Base-by-base conservation (phyloP, 2,329 filamentous ascomycete genomes). In the Alternaria brassicicola region DNA sequence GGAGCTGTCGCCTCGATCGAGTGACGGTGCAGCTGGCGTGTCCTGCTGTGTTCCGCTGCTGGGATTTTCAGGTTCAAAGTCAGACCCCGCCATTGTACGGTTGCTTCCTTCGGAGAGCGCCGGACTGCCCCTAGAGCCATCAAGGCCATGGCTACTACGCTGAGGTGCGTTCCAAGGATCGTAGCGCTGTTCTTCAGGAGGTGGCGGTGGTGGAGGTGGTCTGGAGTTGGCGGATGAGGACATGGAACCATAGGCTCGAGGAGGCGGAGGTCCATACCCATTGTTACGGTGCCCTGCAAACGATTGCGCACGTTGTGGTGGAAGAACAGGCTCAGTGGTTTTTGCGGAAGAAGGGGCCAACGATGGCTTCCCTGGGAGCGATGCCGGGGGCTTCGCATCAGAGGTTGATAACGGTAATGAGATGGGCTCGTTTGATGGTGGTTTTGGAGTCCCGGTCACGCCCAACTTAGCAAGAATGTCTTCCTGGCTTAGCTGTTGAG, bases 401-500 rank as follows among this genome's bases (percentile, higher is more conserved):
- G 50, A 21, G 2, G 38, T 10, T 7, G 59, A 54, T 19, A 61
- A 59, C 1, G 66, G 58, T 13, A 67, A 36, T 12, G 57, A n/a
- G 19, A 66, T 46, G 12, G 61, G 49, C 35, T 73, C 70, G 28
- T 65, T 50, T 5, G 72, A 71, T 31, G 66, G 66, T 33, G 76
- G 73, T 52, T 78, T 78, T 2, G 76, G 75, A 6, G 70, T 65
- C 7, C 76, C 76, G 19, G 75, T 78, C 6, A 78, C 76, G 35
- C 76, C 76, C 8, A 78, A 54, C 31, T 52, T 67, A 0, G 76
- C 74, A 21, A 78, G 70, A 26, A 78, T 69, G 26, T 76, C 74
- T 51, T 78, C 76, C 55, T 78, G 75, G n/a, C 60, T 70, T 45
- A 68, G 60, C 43, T 63, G 60, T 39, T 59, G 56, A 8, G 57